These are phyloP conservation scores for Dinochytrium kinnereticum DNA, from an alignment of 371 early-diverging fungal genomes.

Conservation along the genomic window DNA sequence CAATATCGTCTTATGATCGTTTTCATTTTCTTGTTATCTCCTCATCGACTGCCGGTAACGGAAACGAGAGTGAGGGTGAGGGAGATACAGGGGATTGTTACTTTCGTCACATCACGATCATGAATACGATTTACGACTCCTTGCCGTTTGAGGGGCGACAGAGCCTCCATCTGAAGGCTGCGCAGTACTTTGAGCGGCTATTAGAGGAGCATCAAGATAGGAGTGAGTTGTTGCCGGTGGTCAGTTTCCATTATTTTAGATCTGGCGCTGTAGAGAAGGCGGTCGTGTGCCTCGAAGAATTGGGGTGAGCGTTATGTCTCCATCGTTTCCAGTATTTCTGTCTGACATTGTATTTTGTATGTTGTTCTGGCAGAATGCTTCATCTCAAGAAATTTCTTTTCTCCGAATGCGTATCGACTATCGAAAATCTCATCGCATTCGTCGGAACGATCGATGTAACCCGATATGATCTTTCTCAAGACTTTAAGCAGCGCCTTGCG, in stretches of 20 bases:
- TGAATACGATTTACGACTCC: slow-evolving; percentile 15
- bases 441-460: neutral
- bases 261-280: neutral
- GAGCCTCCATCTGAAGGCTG: slow-evolving; percentile 4
- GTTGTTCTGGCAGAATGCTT: neutral
- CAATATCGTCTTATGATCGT: neutral
- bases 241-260: slow-evolving; percentile 13
- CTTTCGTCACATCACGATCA: slow-evolving; percentile 20
- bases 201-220: neutral
- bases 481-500: neutral
- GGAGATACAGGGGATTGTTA: neutral
- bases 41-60: neutral
- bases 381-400: slow-evolving; percentile 17
- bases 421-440: neutral
- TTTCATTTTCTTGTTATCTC: slow-evolving; percentile 12
- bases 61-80: neutral
- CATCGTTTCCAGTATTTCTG: neutral
- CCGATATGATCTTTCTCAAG: neutral
- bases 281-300: slow-evolving; percentile 3
- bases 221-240: neutral
- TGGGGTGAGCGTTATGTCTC: neutral
- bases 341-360: neutral
- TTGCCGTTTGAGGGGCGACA: neutral
- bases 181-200: slow-evolving; percentile 3
- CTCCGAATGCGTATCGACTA: slow-evolving; percentile 6